These are phyloP conservation scores for Wickerhamomyces ciferrii DNA, from an alignment of 805 yeast genomes.

Conservation along the genomic window DNA sequence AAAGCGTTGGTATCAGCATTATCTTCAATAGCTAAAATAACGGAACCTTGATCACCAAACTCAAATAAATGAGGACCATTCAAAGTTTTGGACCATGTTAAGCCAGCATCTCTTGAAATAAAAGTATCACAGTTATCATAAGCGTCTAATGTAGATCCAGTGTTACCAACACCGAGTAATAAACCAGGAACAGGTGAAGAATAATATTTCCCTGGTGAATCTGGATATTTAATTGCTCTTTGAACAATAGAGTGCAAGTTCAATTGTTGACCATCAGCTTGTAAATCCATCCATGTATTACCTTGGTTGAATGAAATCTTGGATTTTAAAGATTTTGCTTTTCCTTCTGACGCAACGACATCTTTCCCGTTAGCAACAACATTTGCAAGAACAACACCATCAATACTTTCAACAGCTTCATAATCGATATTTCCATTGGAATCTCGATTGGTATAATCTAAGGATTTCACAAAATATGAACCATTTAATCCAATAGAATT, in stretches of 20 bases:
- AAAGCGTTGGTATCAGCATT: constrained; percentile 29
- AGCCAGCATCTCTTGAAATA: constrained; percentile 73
- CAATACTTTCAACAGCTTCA: constrained; percentile 40
- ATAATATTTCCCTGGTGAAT: constrained; percentile 23
- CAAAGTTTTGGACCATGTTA: constrained; percentile 56
- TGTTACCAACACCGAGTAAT: constrained; percentile 37
- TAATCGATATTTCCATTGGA: constrained; percentile 26
- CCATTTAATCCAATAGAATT: constrained; percentile 45
- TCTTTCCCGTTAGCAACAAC: constrained; percentile 16
- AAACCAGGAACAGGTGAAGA: constrained; percentile 42
- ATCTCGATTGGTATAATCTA: constrained; percentile 34
- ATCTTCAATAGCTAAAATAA: constrained; percentile 56
- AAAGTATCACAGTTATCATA: constrained; percentile 41
- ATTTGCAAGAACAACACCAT: constrained; percentile 59
- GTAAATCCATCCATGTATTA: constrained; percentile 25
- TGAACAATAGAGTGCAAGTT: constrained; percentile 30
- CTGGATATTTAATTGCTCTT: constrained; percentile 15
- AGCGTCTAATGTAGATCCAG: constrained; percentile 20
- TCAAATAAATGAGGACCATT: constrained; percentile 49
- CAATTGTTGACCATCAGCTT: constrained; percentile 28
- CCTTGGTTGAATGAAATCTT: constrained; percentile 35
- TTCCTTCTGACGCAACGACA: constrained; percentile 3
- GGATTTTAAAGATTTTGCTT: constrained; percentile 14
- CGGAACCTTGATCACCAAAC: constrained; percentile 76
- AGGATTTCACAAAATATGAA: constrained; percentile 37